Conservation (phyloP, 371 early-diverging fungal species). For the Zopfochytrium polystomum region DNA sequence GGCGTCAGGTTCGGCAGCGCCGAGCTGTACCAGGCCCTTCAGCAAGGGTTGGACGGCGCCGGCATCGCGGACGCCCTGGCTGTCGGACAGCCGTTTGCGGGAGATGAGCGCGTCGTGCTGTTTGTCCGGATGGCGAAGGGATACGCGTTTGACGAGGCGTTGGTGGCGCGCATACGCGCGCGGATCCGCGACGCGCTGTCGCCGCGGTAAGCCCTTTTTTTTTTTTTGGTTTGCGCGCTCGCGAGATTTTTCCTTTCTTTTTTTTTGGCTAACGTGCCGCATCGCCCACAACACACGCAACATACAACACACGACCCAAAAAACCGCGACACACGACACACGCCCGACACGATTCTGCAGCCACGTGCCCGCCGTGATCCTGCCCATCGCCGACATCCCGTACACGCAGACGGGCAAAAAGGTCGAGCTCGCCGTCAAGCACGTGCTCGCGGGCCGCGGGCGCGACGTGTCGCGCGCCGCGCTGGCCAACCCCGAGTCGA, state of each 20-base stretch:
- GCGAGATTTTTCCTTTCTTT: not conserved
- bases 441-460: slow-evolving; percentile 77
- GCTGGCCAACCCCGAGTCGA: slow-evolving; percentile 82
- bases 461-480: slow-evolving; percentile 69
- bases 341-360: too few relatives aligned
- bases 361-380: slow-evolving; percentile 89
- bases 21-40: slow-evolving; percentile 93
- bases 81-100: slow-evolving; percentile 82
- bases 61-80: slow-evolving; percentile 51
- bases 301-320: too few relatives aligned
- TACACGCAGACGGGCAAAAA: slow-evolving; percentile 96
- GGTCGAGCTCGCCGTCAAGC: slow-evolving; percentile 95
- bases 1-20: slow-evolving; percentile 95
- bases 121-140: slow-evolving; percentile 75
- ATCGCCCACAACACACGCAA: not conserved
- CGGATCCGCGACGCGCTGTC: slow-evolving; percentile 82
- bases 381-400: slow-evolving; percentile 82
- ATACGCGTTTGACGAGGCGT: slow-evolving; percentile 58
- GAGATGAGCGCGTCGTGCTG: slow-evolving; percentile 89
- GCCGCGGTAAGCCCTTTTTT: slow-evolving; percentile 53
- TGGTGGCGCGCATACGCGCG: slow-evolving; percentile 59
- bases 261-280: too few relatives aligned
- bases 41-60: too few relatives aligned
- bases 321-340: too few relatives aligned
- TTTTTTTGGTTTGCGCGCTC: not conserved